Evolutionary conservation across 2,329 filamentous ascomycete species (phyloP), one percentile per base, ranked within the genome.

Genomic region (Colletotrichum acutatum): DNA sequence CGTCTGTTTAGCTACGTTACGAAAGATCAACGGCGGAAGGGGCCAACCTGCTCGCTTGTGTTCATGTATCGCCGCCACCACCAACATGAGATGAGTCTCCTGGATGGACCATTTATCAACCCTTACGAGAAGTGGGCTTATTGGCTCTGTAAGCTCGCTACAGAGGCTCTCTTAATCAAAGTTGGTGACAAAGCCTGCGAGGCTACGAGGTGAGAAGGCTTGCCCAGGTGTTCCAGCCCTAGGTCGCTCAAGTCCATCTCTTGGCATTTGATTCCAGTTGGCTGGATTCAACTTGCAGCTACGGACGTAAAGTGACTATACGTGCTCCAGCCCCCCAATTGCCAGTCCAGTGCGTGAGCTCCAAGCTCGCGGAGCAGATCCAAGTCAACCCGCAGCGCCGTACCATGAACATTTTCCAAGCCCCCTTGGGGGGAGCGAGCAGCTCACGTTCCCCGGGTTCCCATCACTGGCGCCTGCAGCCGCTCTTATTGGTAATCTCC

Each of bases 401-500:
- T 16, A 19, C 24, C 4, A 34, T 19, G 16, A 22, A 26, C 32
- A 4, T 8, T 56, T 5, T 26, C 3, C 4, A 56, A 3, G 30
- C 11, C 19, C 24, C 22, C n/a, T n/a, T n/a, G n/a, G n/a, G 8
- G 49, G 19, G 11, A 57, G 24, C 14, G 6, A 5, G n/a, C n/a
- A n/a, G n/a, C 8, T 53, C 8, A 22, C 34, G 19, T n/a, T 16
- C 24, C n/a, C 26, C 4, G 3, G 22, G n/a, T n/a, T n/a, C 37
- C 16, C 59, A 26, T 30, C 79, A 26, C 42, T 78, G 54, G 66
- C 81, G 79, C 62, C 71, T 76, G 72, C 83, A 85, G 53, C 82
- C 82, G 24, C 80, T 81, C 68, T 84, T 80, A 66, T 80, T 78
- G 49, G 82, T 86, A 69, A 91, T 76, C 56, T 81, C 86, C 46